A percentile compares a stretch with the other conserved stretches of the same genome.
Evolutionary conservation across 83 land plant genomes (phyloP).

Genomic region (Larix sibirica): DNA sequence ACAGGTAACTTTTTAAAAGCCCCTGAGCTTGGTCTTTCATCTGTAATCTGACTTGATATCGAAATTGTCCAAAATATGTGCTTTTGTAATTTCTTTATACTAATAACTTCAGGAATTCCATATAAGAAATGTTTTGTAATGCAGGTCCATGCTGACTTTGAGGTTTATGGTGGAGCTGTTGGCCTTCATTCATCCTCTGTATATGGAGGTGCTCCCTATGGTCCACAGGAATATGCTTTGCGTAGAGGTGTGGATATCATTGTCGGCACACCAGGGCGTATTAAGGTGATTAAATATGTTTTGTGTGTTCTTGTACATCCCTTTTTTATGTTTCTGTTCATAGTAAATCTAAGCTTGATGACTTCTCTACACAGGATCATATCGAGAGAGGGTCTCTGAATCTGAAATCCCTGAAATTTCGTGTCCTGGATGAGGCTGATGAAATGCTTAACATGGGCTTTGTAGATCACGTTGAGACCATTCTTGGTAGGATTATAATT

Average conservation of each 20-base stretch:
- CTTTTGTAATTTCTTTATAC: neutral
- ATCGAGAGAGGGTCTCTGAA: constrained; percentile 78
- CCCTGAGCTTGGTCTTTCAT: neutral
- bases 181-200: constrained; percentile 76
- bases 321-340: neutral
- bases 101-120: neutral
- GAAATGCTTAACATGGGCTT: constrained; percentile 99
- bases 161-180: constrained; percentile 77
- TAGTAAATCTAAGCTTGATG: neutral
- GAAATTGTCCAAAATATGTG: neutral
- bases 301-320: neutral
- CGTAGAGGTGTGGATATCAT: constrained; percentile 92
- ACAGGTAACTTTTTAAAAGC: constrained; percentile 53
- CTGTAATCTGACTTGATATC: neutral
- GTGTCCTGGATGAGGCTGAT: constrained; percentile 98
- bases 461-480: constrained; percentile 93
- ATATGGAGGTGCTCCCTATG: constrained; percentile 88
- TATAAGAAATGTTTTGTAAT: neutral
- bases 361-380: constrained; percentile 60
- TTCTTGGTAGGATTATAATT: constrained; percentile 54
- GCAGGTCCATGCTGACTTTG: constrained; percentile 90
- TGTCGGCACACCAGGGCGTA: constrained; percentile 96
- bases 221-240: constrained; percentile 68
- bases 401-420: constrained; percentile 78
- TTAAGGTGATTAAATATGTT: constrained; percentile 57